Evolutionary conservation across 208 protist species (phyloP).

Genomic region (Leishmania turanica): DNA sequence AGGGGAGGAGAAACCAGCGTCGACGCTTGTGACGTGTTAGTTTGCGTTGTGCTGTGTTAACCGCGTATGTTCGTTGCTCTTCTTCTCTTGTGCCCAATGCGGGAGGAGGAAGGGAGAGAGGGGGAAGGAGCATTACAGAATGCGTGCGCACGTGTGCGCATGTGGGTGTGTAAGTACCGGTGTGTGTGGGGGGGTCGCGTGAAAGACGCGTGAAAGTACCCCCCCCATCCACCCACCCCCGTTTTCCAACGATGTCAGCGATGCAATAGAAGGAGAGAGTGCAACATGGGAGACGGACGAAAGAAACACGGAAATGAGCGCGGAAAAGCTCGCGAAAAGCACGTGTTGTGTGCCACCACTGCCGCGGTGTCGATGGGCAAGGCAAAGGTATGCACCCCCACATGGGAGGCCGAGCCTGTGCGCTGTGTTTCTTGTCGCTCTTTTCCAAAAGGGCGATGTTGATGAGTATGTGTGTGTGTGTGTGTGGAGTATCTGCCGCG

Average conservation of each 20-base stretch:
- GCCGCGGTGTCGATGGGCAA: background rate
- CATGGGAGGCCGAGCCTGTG: background rate
- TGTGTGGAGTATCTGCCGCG: background rate
- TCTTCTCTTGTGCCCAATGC: too few species aligned
- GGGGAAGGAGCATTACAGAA: background rate
- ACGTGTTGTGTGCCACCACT: background rate
- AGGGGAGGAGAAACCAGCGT: too few species aligned
- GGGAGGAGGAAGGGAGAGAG: background rate
- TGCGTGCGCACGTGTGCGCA: background rate
- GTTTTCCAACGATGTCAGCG: background rate
- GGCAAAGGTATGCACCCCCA: background rate
- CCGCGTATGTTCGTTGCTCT: background rate
- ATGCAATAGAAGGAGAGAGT: background rate
- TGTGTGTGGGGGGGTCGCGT: background rate
- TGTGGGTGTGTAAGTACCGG: background rate
- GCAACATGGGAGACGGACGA: background rate
- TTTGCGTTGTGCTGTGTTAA: background rate
- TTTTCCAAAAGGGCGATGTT: background rate
- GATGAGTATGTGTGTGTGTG: background rate
- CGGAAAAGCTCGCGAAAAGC: background rate
- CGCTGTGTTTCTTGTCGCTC: background rate
- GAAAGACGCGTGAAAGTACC: background rate
- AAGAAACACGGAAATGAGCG: background rate
- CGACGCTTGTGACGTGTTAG: too few species aligned
- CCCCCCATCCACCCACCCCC: background rate